These are phyloP conservation scores for Stentor coeruleus DNA, from an alignment of 73 alveolate species.

Conservation along the genomic window DNA sequence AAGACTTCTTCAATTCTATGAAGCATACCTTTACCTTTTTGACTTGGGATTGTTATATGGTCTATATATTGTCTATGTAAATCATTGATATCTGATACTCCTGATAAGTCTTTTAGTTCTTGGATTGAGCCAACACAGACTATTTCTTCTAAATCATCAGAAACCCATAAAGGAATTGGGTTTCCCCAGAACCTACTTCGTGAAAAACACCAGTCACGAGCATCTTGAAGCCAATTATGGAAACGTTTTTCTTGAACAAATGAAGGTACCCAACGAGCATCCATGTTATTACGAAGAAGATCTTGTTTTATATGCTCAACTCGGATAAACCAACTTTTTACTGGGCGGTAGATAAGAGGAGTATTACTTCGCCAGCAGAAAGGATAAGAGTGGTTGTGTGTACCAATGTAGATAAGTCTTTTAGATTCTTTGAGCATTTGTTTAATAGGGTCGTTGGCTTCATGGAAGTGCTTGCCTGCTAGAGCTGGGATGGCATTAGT, in stretches of 20 bases:
- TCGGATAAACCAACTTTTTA: constrained; percentile 96
- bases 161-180: constrained; percentile 99
- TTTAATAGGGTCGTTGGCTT: constrained; percentile 87
- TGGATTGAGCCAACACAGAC: constrained; percentile 95
- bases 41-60: constrained; percentile 95
- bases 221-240: constrained; percentile 99
- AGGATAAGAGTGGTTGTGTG: constrained; percentile 94
- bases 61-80: constrained; percentile 94
- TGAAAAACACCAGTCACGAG: constrained; percentile 99
- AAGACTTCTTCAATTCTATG: constrained; percentile 98
- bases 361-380: constrained; percentile 99
- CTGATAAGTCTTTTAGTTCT: constrained; percentile 93
- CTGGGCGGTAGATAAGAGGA: constrained; percentile 98
- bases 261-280: constrained; percentile 94
- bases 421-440: constrained; percentile 77
- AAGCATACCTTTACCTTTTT: constrained; percentile 96
- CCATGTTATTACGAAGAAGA: constrained; percentile 82
- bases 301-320: constrained; percentile 95
- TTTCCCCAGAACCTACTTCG: constrained; percentile 99
- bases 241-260: constrained; percentile 97
- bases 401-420: constrained; percentile 85
- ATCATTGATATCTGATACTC: constrained; percentile 86
- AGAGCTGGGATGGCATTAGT: constrained; percentile 82
- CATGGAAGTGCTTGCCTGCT: constrained; percentile 91
- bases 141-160: constrained; percentile 98